Conservation (phyloP, 306 rosid species). For the Bauhinia variegata region DNA sequence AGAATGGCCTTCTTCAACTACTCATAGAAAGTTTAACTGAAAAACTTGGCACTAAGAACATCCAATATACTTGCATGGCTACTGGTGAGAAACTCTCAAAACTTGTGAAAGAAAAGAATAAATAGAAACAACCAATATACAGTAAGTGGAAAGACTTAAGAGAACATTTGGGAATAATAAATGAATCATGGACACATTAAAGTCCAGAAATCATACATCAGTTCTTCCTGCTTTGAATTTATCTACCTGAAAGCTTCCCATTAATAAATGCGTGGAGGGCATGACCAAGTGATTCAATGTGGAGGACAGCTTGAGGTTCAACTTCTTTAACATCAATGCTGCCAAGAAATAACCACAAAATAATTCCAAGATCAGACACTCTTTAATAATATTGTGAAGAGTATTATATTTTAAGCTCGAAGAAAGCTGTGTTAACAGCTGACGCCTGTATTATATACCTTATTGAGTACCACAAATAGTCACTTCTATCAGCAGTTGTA, state of each 20-base stretch:
- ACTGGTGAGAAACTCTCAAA: constrained; percentile 9
- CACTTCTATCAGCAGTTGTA: constrained; percentile 90
- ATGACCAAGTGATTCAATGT: constrained; percentile 93
- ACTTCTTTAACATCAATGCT: constrained; percentile 61
- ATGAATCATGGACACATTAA: neutral
- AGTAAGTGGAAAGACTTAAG: constrained; percentile 3
- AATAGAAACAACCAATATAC: constrained; percentile 5
- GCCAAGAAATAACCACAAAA: constrained; percentile 23
- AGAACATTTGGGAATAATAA: constrained; percentile 1
- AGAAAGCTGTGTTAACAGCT: constrained; percentile 28
- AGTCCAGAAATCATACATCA: constrained; percentile 15
- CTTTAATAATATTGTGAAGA: constrained; percentile 1
- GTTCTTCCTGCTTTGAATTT: constrained; percentile 5
- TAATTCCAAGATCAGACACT: neutral
- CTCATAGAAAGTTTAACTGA: constrained; percentile 1
- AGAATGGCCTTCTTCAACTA: neutral
- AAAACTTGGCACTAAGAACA: neutral
- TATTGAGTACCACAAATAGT: constrained; percentile 89
- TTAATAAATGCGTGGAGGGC: constrained; percentile 76
- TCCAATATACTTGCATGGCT: neutral
- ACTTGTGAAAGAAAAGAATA: neutral
- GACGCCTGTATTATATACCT: constrained; percentile 59
- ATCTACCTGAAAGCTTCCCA: constrained; percentile 72
- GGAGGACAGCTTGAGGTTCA: constrained; percentile 68
- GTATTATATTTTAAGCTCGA: constrained; percentile 16